Evolutionary conservation across 164 flowering plant species (phyloP).

Genomic region (Santalum album): DNA sequence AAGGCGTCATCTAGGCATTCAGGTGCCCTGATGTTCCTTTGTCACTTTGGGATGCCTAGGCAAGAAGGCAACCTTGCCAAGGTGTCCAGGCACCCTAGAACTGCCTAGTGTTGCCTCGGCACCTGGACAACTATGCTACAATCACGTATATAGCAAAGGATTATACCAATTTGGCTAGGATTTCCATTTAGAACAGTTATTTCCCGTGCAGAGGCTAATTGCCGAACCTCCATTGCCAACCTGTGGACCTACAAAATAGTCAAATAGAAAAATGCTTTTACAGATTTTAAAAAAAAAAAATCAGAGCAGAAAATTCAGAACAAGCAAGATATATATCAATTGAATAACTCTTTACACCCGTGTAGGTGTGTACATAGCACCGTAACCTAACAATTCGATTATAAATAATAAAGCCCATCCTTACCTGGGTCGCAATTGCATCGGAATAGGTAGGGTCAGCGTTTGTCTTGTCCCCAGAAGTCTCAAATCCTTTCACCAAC

Average conservation of each 20-base stretch:
- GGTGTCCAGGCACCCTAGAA: too few species aligned
- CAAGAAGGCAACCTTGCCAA: too few species aligned
- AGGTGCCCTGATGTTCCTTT: too few species aligned
- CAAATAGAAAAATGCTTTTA: too few species aligned
- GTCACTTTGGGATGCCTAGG: too few species aligned
- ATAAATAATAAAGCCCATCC: too few species aligned
- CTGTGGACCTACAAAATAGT: slow-evolving; percentile 47
- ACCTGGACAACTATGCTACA: neutral
- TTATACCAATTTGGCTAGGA: slow-evolving; percentile 45
- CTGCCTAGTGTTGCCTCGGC: too few species aligned
- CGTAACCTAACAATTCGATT: too few species aligned
- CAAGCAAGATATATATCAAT: neutral
- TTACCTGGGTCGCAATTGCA: slow-evolving; percentile 61
- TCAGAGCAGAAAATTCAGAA: slow-evolving; percentile 1
- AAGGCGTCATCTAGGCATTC: too few species aligned
- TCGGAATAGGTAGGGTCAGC: slow-evolving; percentile 38
- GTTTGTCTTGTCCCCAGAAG: slow-evolving; percentile 21
- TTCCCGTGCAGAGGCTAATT: slow-evolving; percentile 44
- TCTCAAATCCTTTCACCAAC: slow-evolving; percentile 45
- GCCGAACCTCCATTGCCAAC: slow-evolving; percentile 65
- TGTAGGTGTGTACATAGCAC: too few species aligned
- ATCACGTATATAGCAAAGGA: neutral
- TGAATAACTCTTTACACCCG: too few species aligned
- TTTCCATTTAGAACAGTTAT: slow-evolving; percentile 69
- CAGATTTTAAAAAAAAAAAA: too few species aligned